These are phyloP conservation scores for Leucosporidium yakuticum DNA, from an alignment of 768 basidiomycete species.

Conservation along the genomic window DNA sequence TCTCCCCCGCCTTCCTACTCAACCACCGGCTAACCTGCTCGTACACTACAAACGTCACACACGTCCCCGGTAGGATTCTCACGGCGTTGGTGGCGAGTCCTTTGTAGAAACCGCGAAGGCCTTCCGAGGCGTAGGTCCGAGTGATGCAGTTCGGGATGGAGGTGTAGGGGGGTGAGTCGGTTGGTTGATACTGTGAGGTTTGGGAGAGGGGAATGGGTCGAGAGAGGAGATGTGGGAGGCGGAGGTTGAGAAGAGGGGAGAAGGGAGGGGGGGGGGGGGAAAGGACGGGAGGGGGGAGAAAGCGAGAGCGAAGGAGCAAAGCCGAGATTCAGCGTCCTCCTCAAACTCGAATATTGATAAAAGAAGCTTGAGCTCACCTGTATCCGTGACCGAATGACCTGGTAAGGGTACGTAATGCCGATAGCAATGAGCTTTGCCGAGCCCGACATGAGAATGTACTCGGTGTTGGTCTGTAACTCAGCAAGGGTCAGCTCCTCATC, in stretches of 20 bases:
- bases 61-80: slow-evolving; percentile 91
- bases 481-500: not conserved
- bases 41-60: slow-evolving; percentile 96
- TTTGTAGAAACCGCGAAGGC: slow-evolving; percentile 81
- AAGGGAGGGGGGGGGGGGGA: not conserved
- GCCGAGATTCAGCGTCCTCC: no score
- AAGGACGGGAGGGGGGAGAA: not conserved
- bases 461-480: slow-evolving; percentile 67
- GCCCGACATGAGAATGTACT: slow-evolving; percentile 89
- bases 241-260: not conserved
- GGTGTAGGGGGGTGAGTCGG: slow-evolving; percentile 52
- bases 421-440: slow-evolving; percentile 81
- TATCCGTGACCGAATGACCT: slow-evolving; percentile 87
- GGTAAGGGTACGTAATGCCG: slow-evolving; percentile 86
- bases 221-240: not conserved
- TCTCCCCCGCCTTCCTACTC: slow-evolving; percentile 11
- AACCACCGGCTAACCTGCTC: slow-evolving; percentile 42
- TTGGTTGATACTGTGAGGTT: slow-evolving; percentile 25
- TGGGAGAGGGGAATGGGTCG: no score
- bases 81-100: slow-evolving; percentile 91
- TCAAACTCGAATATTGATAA: not conserved
- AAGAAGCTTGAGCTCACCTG: slow-evolving; percentile 56
- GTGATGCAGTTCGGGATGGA: slow-evolving; percentile 73
- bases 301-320: not conserved
- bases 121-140: slow-evolving; percentile 75